Evolutionary conservation across 495 filamentous ascomycete species (phyloP).

Genomic region (Xylaria intraflava): DNA sequence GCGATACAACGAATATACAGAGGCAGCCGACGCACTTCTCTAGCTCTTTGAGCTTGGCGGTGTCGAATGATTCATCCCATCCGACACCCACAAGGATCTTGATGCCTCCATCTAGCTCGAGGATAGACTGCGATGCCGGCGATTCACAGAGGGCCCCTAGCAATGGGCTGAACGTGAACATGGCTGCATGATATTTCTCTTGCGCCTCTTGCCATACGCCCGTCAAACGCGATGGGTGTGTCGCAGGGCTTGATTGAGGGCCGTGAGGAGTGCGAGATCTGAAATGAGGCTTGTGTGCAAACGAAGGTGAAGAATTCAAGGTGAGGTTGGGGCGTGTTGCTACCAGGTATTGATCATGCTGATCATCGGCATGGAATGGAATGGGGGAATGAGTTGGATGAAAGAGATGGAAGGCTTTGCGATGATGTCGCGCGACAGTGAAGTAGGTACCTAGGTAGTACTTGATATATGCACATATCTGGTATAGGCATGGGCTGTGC

Average conservation of each 20-base stretch:
- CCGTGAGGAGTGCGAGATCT: neutral
- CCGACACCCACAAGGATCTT: slow-evolving; percentile 93
- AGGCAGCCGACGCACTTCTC: slow-evolving; percentile 60
- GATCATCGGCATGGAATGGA: neutral
- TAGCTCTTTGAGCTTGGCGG: slow-evolving; percentile 69
- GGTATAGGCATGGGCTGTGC: too few species aligned
- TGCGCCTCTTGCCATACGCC: slow-evolving; percentile 3
- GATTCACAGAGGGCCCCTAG: slow-evolving; percentile 85
- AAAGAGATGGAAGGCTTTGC: neutral
- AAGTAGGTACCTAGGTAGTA: neutral
- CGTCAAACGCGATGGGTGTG: neutral
- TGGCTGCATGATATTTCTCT: slow-evolving; percentile 35
- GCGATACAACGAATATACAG: neutral
- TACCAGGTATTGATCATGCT: neutral
- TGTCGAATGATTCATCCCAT: slow-evolving; percentile 89
- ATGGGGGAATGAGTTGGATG: neutral
- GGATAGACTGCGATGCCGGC: slow-evolving; percentile 81
- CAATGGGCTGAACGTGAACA: slow-evolving; percentile 94
- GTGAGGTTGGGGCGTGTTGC: neutral
- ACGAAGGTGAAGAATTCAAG: neutral
- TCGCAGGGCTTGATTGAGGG: neutral
- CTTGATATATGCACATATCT: too few species aligned
- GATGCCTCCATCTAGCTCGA: slow-evolving; percentile 94
- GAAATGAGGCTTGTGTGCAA: neutral
- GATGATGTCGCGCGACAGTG: slow-evolving; percentile 11